Conservation (phyloP, 2,329 filamentous ascomycete genomes). For the Dendryphion nanum region DNA sequence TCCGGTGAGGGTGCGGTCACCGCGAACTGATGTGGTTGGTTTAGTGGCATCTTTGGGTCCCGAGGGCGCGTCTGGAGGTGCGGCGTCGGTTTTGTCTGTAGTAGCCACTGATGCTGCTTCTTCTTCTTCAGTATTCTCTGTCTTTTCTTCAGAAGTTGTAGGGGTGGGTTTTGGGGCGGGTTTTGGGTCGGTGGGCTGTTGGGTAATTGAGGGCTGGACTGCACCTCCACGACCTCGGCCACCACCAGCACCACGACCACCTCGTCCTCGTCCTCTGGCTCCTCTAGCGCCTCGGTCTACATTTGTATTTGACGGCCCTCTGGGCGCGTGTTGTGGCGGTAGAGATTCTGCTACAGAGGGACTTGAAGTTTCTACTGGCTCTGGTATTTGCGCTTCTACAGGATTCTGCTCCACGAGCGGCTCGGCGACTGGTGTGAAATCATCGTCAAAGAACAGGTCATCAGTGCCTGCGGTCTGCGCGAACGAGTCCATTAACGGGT, state of each 20-base stretch:
- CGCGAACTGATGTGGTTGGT: conserved; percentile 30
- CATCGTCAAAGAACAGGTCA: conserved; percentile 53
- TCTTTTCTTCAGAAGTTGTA: not conserved
- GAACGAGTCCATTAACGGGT: conserved; percentile 43
- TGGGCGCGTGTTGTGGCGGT: conserved; percentile 18
- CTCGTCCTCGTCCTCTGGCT: conserved; percentile 23
- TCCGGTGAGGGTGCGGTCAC: conserved; percentile 33
- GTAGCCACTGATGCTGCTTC: not conserved
- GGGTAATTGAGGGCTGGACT: not conserved
- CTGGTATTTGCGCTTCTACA: conserved; percentile 16
- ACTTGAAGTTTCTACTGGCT: conserved; percentile 14
- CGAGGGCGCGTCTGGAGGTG: conserved; percentile 10
- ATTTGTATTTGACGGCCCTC: conserved; percentile 27
- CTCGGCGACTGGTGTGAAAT: conserved; percentile 48
- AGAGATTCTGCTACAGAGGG: conserved; percentile 3
- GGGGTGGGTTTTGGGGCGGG: not conserved
- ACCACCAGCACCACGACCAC: conserved; percentile 12
- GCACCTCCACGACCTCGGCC: conserved; percentile 8
- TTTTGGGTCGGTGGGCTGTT: conserved; percentile 1
- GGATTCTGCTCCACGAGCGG: conserved; percentile 38
- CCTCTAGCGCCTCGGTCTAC: conserved; percentile 14
- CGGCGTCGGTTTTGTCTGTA: conserved; percentile 10
- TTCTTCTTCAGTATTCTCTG: not conserved
- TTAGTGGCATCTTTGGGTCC: conserved; percentile 17
- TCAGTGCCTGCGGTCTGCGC: conserved; percentile 52